Base-by-base conservation (phyloP, 345 rosid genomes). In the Rhodamnia argentea region DNA sequence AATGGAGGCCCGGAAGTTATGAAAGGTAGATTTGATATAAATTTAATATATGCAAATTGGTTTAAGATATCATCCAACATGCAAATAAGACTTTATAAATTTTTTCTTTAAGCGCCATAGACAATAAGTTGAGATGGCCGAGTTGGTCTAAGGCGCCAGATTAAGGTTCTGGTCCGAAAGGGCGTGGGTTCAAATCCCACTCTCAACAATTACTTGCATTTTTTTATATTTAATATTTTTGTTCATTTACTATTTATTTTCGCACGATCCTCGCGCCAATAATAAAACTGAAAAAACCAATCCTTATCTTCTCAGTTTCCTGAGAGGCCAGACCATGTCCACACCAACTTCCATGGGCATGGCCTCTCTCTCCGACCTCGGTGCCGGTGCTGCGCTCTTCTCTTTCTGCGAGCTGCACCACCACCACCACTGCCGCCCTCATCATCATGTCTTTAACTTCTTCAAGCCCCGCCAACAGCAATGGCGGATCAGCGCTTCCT, bases 81-180 rank as follows among this genome's bases (percentile, higher is more conserved):
- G 0, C 0, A 59, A 59, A 2, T 5, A 5, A 12, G 2, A 58
- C 0, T 53, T 0, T 16, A 6, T n/a, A 60, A 6, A 60, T 29
- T 13, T 59, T 13, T 60, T 0, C 2, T 52, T 27, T 32, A 4
- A 37, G 3, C 0, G 0, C 0, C 5, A 0, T 0, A 0, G 0
- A 8, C 3, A 0, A 8, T 12, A 10, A 53, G 97, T 96, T 92
- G 95, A 93, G 93, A 94, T 94, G 99, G 98, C 97, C 95, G 98
- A 94, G 98, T 97, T 95, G 97, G 99, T 94, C 95, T 93, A 94
- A 95, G 99, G 98, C 97, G 98, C 97, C 96, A 94, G 98, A 94
- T 96, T 95, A 94, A 94, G 99, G 99, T 96, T 94, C 98, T 95
- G 96, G 97, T 98, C 96, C 96, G 98, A 95, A 94, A 95, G 96